A percentile compares a stretch with the other conserved stretches of the same genome.
Conservation (phyloP, 192 early-diverging fungal species). For the Coemansia umbellata region DNA sequence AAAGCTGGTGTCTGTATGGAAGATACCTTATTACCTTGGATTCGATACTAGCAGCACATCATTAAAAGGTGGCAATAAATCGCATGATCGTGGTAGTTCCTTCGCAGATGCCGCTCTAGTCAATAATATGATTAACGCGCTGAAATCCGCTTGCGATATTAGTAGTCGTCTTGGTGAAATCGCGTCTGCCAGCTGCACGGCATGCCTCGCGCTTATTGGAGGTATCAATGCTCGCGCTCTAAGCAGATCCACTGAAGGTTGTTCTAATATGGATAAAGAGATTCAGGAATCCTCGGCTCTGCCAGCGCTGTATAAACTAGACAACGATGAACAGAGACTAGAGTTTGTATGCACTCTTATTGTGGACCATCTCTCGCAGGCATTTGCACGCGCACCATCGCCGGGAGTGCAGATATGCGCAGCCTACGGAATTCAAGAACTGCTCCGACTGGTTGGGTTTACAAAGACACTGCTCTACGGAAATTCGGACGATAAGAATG, state of each 20-base stretch:
- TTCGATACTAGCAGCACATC: neutral
- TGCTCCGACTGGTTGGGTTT: slow-evolving; percentile 37
- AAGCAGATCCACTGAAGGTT: neutral
- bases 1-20: slow-evolving; percentile 26
- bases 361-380: slow-evolving; percentile 36
- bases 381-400: slow-evolving; percentile 46
- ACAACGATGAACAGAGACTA: slow-evolving; percentile 25
- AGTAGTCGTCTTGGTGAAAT: slow-evolving; percentile 19
- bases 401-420: slow-evolving; percentile 41
- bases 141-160: slow-evolving; percentile 20
- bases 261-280: neutral
- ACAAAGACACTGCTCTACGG: slow-evolving; percentile 20
- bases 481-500: neutral
- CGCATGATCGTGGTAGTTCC: neutral
- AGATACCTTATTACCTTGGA: slow-evolving; percentile 15
- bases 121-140: slow-evolving; percentile 3
- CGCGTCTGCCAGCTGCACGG: slow-evolving; percentile 40
- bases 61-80: neutral
- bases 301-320: slow-evolving; percentile 15
- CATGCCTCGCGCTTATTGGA: slow-evolving; percentile 37
- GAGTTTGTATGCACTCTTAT: slow-evolving; percentile 47
- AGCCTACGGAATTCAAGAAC: slow-evolving; percentile 48
- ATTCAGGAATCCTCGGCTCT: neutral
- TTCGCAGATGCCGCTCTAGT: slow-evolving; percentile 19
- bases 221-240: slow-evolving; percentile 12